phyloP scores from a whole-genome alignment of 2,329 filamentous ascomycete species.

The Colletotrichum higginsianum region DNA sequence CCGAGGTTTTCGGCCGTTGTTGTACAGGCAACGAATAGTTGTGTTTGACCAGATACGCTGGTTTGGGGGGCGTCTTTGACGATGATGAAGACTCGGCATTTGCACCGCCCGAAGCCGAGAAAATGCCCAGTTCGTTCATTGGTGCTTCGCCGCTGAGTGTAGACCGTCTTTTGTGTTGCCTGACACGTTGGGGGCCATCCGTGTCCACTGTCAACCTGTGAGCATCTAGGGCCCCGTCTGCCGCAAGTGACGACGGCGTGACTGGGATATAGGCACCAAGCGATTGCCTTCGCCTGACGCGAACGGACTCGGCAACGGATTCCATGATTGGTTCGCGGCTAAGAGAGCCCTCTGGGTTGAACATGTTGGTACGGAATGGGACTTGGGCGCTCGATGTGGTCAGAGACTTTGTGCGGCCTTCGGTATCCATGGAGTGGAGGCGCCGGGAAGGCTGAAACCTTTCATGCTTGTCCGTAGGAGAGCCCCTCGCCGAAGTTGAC shows the following conservation, averaged over 20 bases:
- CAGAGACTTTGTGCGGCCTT: conserved; percentile 42
- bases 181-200: background rate
- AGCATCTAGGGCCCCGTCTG: conserved; percentile 1
- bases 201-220: background rate
- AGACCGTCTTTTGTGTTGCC: conserved; percentile 19
- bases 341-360: conserved; percentile 28
- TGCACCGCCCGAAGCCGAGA: conserved; percentile 15
- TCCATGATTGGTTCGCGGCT: conserved; percentile 33
- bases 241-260: conserved; percentile 10
- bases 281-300: conserved; percentile 36
- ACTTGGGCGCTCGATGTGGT: conserved; percentile 42
- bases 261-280: conserved; percentile 39
- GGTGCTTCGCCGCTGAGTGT: conserved; percentile 17
- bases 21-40: conserved; percentile 43
- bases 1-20: conserved; percentile 34
- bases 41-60: conserved; percentile 44
- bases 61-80: conserved; percentile 43
- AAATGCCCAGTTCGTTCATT: conserved; percentile 28
- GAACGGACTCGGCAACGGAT: conserved; percentile 21
- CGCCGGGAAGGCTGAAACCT: conserved; percentile 24
- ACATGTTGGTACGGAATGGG: conserved; percentile 37
- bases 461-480: conserved; percentile 41
- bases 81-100: conserved; percentile 29
- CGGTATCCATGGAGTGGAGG: conserved; percentile 16
- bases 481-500: conserved; percentile 35